Conservation (phyloP, 169 alveolate genomes). For the Plasmodium fragile region DNA sequence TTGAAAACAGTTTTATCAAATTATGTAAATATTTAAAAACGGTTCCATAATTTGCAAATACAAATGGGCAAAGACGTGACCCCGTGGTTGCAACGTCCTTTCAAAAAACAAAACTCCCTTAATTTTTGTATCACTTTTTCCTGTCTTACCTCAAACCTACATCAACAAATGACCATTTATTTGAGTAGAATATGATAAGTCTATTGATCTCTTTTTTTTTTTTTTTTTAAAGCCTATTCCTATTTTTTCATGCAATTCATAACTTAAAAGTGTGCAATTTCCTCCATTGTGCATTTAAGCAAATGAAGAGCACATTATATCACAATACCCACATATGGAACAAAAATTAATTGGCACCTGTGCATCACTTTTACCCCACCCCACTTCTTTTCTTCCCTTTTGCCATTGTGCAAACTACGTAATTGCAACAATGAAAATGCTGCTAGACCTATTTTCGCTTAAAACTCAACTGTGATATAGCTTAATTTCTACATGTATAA, state of each 20-base stretch:
- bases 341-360: background rate
- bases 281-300: no score
- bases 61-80: background rate
- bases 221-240: background rate
- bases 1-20: background rate
- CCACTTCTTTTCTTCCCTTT: background rate
- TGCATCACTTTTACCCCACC: background rate
- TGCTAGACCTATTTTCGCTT: background rate
- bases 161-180: background rate
- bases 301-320: no score
- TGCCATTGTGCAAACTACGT: background rate
- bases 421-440: background rate
- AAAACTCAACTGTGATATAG: background rate
- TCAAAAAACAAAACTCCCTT: background rate
- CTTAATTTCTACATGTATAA: background rate
- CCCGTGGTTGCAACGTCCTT: background rate
- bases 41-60: background rate
- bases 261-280: no score
- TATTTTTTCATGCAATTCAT: no score
- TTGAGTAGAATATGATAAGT: background rate
- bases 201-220: background rate
- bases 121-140: background rate
- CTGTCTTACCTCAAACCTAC: background rate
- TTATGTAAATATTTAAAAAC: background rate
- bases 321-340: no score